These are phyloP conservation scores for Monascus ruber DNA, from an alignment of 2,329 filamentous ascomycete species.

Conservation along the genomic window DNA sequence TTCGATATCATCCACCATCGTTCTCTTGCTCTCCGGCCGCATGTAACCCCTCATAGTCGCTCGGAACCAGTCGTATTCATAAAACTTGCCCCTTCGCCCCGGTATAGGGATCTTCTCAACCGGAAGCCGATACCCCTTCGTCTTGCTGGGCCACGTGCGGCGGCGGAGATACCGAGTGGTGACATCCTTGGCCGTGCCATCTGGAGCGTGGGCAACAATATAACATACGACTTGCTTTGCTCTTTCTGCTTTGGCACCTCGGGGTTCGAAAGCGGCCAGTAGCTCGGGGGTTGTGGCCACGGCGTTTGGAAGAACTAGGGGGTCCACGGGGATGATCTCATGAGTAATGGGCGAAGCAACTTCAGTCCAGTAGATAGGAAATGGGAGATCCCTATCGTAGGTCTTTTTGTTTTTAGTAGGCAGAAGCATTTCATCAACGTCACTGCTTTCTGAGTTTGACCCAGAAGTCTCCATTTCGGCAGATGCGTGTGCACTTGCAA, in stretches of 20 bases:
- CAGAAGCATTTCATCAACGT: conserved; percentile 9
- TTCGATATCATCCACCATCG: conserved; percentile 66
- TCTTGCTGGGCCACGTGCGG: conserved; percentile 73
- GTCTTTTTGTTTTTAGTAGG: conserved; percentile 36
- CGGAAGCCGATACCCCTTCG: conserved; percentile 71
- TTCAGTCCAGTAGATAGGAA: conserved; percentile 89
- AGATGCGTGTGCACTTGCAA: conserved; percentile 11
- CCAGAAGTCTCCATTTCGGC: conserved; percentile 6
- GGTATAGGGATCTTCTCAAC: conserved; percentile 72
- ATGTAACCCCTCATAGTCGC: conserved; percentile 64
- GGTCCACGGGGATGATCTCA: conserved; percentile 68
- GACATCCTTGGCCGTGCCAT: conserved; percentile 88
- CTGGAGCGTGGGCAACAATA: conserved; percentile 66
- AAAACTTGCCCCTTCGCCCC: conserved; percentile 63
- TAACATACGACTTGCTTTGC: conserved; percentile 86
- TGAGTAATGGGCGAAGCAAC: conserved; percentile 71
- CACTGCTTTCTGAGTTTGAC: conserved; percentile 10
- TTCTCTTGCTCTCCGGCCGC: conserved; percentile 42
- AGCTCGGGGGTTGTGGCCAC: conserved; percentile 63
- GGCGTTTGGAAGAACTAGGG: conserved; percentile 53
- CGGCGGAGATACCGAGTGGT: conserved; percentile 82
- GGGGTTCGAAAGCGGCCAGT: conserved; percentile 65
- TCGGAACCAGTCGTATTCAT: conserved; percentile 82
- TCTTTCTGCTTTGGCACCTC: conserved; percentile 71
- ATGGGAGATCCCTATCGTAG: conserved; percentile 67